Percentiles rank a stretch among this genome's conserved stretches.
Evolutionary conservation across 305 asterid species (phyloP).

Genomic region (Plantago coronopus): DNA sequence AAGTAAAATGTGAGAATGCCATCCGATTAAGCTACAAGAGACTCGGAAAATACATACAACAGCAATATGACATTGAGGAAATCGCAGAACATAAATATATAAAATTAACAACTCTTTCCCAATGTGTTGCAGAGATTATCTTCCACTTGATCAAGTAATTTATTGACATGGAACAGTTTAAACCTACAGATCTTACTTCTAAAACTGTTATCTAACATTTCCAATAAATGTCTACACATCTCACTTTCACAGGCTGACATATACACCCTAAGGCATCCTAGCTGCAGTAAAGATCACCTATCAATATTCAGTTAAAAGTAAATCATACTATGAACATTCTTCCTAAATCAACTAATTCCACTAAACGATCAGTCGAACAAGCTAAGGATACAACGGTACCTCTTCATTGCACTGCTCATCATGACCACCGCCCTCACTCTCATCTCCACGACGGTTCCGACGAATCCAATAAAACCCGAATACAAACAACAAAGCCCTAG

Average conservation of each 20-base stretch:
- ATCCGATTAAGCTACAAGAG: no score
- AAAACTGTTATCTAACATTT: neutral
- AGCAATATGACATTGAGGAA: no score
- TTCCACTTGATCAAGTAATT: neutral
- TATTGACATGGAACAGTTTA: neutral
- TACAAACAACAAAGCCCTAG: conserved; percentile 65
- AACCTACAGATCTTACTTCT: neutral
- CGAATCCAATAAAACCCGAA: conserved; percentile 82
- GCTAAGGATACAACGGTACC: conserved; percentile 30
- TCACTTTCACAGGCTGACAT: neutral
- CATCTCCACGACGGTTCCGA: conserved; percentile 21
- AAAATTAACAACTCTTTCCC: neutral
- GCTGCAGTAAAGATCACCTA: no score
- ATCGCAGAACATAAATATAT: no score
- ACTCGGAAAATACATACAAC: no score
- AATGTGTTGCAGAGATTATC: neutral
- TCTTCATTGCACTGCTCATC: conserved; percentile 31
- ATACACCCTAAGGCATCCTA: neutral
- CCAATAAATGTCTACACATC: neutral
- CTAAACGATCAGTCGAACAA: neutral
- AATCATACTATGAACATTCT: neutral
- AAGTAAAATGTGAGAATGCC: no score
- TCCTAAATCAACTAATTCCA: neutral
- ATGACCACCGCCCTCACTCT: neutral
- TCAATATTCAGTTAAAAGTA: neutral